Evolutionary conservation across 2,329 filamentous ascomycete genomes (phyloP).

Genomic region (Harringtonia aguacate): DNA sequence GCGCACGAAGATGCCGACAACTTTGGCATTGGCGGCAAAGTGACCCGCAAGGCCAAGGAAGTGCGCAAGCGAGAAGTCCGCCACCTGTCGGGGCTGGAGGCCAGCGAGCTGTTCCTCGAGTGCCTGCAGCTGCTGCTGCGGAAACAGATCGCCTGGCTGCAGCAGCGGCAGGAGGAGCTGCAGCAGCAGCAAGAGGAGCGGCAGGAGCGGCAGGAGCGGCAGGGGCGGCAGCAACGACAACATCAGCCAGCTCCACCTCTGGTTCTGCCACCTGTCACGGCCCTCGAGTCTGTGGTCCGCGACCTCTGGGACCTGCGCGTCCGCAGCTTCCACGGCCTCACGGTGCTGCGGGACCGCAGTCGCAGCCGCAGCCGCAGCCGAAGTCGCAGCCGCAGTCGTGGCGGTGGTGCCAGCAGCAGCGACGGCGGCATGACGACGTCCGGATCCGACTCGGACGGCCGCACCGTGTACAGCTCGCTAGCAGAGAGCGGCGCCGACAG

Average conservation of each 20-base stretch:
- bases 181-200: constrained; percentile 15
- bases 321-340: constrained; percentile 43
- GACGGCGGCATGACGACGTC: neutral
- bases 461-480: constrained; percentile 11
- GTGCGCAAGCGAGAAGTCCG: constrained; percentile 39
- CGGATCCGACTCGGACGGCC: constrained; percentile 4
- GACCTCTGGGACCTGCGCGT: constrained; percentile 76
- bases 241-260: neutral
- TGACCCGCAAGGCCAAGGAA: constrained; percentile 47
- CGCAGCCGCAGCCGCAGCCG: constrained; percentile 11
- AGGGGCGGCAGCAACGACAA: constrained; percentile 18
- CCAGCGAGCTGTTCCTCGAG: constrained; percentile 70
- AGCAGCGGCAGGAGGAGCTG: constrained; percentile 55
- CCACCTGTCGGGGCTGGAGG: constrained; percentile 55
- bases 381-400: constrained; percentile 8
- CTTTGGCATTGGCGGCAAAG: constrained; percentile 49
- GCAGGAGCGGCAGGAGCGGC: neutral
- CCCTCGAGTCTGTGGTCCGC: constrained; percentile 68
- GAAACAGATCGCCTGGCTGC: constrained; percentile 67
- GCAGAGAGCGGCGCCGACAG: neutral
- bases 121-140: constrained; percentile 75
- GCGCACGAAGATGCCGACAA: constrained; percentile 57
- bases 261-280: constrained; percentile 30
- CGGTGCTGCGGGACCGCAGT: constrained; percentile 19
- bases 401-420: neutral